A percentile compares a stretch with the other conserved stretches of the same genome.
These are phyloP conservation scores for Amoeboaphelidium protococcarum DNA, from an alignment of 371 early-diverging fungal species.

Conservation along the genomic window DNA sequence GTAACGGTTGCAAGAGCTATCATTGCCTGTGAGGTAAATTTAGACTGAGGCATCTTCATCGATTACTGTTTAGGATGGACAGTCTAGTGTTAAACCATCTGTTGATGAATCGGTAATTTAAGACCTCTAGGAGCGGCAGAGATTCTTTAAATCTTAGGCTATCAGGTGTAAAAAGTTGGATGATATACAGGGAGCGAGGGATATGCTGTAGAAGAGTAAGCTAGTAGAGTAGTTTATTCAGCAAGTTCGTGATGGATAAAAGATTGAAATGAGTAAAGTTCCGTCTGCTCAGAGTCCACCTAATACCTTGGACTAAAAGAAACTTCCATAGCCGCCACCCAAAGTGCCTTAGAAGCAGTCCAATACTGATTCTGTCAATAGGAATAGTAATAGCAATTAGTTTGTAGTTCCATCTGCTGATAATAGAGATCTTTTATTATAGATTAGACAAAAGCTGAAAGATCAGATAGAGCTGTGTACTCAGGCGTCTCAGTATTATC, in stretches of 20 bases:
- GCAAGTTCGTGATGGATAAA: no score
- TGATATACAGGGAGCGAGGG: no score
- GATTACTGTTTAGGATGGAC: not conserved
- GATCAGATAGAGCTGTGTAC: conserved; percentile 35
- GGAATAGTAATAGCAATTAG: conserved; percentile 1
- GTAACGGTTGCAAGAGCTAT: conserved; percentile 3
- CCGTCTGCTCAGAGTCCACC: conserved; percentile 1
- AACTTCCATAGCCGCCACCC: conserved; percentile 6
- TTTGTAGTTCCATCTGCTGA: conserved; percentile 6
- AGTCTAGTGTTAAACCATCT: not conserved
- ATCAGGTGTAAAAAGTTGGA: no score
- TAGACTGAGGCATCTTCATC: not conserved
- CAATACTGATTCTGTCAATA: conserved; percentile 8
- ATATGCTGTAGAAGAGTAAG: no score
- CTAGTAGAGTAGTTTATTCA: no score
- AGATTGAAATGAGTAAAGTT: no score
- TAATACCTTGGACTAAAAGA: not conserved
- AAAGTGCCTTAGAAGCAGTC: conserved; percentile 9
- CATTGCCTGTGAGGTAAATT: not conserved
- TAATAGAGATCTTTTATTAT: conserved; percentile 20
- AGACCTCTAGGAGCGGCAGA: conserved; percentile 6
- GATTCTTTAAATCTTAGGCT: no score
- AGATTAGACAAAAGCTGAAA: conserved; percentile 7
- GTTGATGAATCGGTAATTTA: not conserved
- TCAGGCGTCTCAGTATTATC: conserved; percentile 21